Percentiles rank a stretch among this genome's conserved stretches.
Evolutionary conservation across 352 stramenopile species (phyloP).

Genomic region (Pythium grandisporangium): DNA sequence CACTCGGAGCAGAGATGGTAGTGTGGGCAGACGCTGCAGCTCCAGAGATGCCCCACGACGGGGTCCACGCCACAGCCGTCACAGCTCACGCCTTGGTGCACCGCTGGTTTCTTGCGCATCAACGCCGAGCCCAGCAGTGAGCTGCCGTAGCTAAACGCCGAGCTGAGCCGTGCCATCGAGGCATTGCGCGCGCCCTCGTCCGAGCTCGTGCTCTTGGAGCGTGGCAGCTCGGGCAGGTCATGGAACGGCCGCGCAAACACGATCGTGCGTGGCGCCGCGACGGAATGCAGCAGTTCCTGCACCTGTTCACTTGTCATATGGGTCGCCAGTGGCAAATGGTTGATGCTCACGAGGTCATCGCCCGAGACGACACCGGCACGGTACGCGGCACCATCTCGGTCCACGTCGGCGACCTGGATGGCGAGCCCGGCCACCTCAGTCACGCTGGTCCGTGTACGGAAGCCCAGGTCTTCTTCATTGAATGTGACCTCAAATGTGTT

Average conservation of each 20-base stretch:
- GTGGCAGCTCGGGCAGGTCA: constrained; percentile 17
- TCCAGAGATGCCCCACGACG: constrained; percentile 55
- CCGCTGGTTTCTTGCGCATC: constrained; percentile 57
- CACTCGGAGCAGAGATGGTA: constrained; percentile 65
- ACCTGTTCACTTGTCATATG: constrained; percentile 58
- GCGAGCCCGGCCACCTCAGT: constrained; percentile 21
- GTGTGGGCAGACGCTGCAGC: constrained; percentile 60
- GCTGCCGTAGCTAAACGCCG: constrained; percentile 46
- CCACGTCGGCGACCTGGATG: constrained; percentile 45
- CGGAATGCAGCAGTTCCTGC: constrained; percentile 44
- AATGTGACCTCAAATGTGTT: constrained; percentile 65
- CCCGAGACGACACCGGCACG: constrained; percentile 43
- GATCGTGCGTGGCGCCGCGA: constrained; percentile 36
- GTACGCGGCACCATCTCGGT: constrained; percentile 37
- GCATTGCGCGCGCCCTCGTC: constrained; percentile 30
- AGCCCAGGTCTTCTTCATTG: constrained; percentile 37
- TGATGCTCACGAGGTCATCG: constrained; percentile 53
- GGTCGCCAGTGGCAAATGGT: constrained; percentile 43
- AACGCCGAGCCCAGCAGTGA: constrained; percentile 53
- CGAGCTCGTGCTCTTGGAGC: constrained; percentile 21
- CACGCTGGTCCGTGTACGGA: constrained; percentile 18
- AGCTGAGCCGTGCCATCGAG: constrained; percentile 43
- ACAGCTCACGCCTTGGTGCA: constrained; percentile 58
- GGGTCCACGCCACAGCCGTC: constrained; percentile 66
- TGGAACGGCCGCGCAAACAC: constrained; percentile 38